These are phyloP conservation scores for Cryptosporidium ubiquitum DNA, from an alignment of 169 alveolate genomes.

Conservation along the genomic window DNA sequence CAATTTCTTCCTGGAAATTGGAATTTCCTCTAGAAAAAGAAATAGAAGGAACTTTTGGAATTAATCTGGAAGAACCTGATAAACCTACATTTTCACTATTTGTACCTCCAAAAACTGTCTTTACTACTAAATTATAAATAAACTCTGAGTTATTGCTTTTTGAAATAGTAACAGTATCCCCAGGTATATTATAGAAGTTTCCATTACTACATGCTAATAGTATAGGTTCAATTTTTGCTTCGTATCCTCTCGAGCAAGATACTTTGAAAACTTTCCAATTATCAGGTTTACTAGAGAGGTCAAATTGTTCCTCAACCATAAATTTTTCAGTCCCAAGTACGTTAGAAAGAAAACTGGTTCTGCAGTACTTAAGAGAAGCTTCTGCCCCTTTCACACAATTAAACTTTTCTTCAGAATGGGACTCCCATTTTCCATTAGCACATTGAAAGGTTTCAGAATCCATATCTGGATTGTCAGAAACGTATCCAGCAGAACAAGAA, in stretches of 20 bases:
- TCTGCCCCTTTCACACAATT: constrained; percentile 53
- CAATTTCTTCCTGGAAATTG: neutral
- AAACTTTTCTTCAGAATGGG: neutral
- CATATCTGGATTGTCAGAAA: constrained; percentile 62
- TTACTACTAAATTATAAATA: neutral
- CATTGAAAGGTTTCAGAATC: constrained; percentile 48
- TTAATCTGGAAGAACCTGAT: neutral
- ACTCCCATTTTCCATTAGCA: constrained; percentile 34
- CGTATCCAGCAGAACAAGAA: constrained; percentile 48
- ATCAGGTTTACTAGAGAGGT: neutral
- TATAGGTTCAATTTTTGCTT: constrained; percentile 35
- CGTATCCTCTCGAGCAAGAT: constrained; percentile 66
- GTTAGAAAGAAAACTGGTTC: constrained; percentile 13
- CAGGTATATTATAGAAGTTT: constrained; percentile 35
- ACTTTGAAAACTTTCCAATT: constrained; percentile 39
- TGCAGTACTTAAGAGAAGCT: constrained; percentile 24
- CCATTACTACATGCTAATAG: constrained; percentile 63
- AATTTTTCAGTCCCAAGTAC: constrained; percentile 43
- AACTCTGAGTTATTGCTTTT: constrained; percentile 4
- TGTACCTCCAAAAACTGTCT: constrained; percentile 28
- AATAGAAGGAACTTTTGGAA: neutral
- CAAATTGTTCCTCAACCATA: constrained; percentile 34
- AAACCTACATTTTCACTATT: neutral
- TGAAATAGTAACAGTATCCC: constrained; percentile 53
- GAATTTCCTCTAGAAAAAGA: neutral